Percentiles rank a stretch among this genome's conserved stretches.
Conservation (phyloP, 2,329 filamentous ascomycete species). For the Zalaria sp. region DNA sequence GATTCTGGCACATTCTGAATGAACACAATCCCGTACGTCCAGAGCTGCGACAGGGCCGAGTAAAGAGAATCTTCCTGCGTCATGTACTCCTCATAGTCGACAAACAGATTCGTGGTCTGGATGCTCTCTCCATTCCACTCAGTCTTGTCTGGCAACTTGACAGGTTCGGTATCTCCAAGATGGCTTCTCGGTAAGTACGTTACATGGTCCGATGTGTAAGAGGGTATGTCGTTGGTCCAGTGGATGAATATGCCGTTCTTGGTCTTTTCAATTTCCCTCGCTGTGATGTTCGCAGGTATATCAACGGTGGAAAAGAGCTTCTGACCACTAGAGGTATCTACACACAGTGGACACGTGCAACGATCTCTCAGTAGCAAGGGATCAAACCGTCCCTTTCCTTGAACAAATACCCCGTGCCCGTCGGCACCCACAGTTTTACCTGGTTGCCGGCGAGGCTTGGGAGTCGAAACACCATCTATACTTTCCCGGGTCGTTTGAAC, state of each 20-base stretch:
- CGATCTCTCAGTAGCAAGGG: conserved; percentile 37
- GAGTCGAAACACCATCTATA: too few relatives aligned
- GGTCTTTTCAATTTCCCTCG: conserved; percentile 20
- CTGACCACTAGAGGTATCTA: conserved; percentile 45
- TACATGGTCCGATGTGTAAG: conserved; percentile 19
- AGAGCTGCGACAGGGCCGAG: conserved; percentile 47
- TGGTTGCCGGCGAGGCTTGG: too few relatives aligned
- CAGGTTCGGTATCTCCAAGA: conserved; percentile 9
- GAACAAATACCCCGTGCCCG: too few relatives aligned
- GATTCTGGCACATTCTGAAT: conserved; percentile 55
- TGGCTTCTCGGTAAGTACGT: conserved; percentile 12
- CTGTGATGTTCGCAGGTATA: conserved; percentile 38
- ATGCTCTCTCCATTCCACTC: conserved; percentile 27
- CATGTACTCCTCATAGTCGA: conserved; percentile 64
- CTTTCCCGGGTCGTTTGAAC: too few relatives aligned
- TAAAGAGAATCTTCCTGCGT: conserved; percentile 41
- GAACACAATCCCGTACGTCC: conserved; percentile 60
- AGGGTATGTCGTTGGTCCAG: conserved; percentile 44
- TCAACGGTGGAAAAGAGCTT: conserved; percentile 52
- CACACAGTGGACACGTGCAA: conserved; percentile 42
- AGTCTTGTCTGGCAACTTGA: background rate
- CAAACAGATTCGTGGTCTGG: conserved; percentile 29
- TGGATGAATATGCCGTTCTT: conserved; percentile 23
- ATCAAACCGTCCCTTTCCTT: conserved; percentile 6
- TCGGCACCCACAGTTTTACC: too few relatives aligned